Evolutionary conservation across 2,329 filamentous ascomycete genomes (phyloP), one percentile per base, ranked within the genome.

Genomic region (Hypoxylon sp.): DNA sequence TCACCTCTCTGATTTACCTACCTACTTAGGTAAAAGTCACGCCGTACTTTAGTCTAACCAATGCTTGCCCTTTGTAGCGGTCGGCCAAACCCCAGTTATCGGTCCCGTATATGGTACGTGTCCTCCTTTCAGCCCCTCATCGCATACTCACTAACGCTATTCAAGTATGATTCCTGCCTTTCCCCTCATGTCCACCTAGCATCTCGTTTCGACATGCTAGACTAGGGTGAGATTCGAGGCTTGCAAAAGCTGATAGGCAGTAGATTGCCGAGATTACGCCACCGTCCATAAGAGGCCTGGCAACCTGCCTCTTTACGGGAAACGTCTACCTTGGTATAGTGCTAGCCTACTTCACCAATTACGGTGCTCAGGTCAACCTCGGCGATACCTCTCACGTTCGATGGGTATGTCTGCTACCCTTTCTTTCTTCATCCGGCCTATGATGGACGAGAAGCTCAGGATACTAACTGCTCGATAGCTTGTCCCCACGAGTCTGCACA

Each of bases 251-350:
- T 63, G 21, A 91, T 46, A 41, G 15, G 18, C 9, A 37, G 24
- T 29, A 63, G 71, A 83, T 92, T 23, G 87, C 88, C 3, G 89
- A 92, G 73, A 86, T 90, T 33, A 83, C 88, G 0, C 88, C 89
- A 0, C 84, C 86, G 1, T 83, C 85, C 1, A 79, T 91, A 56
- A 84, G 89, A 51, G 89, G 90, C 63, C 83, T 93, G 18, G 92
- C 88, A 69, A 91, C 89, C 1, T 88, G 86, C 67, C 81, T 87
- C 21, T 90, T 90, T 70, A 85, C 86, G 0, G 87, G 86, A 1
- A 81, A 88, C 46, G 90, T 93, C 18, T 93, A 93, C 69, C 74
- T 90, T 49, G 90, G 89, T 20, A 91, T 92, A 60, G 88, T 93
- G 67, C 79, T 93, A 13, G 89, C 88, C 7, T 94, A 92, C 75